Base-by-base conservation (phyloP, 106 monocot species). In the Cymbidium sinense region DNA sequence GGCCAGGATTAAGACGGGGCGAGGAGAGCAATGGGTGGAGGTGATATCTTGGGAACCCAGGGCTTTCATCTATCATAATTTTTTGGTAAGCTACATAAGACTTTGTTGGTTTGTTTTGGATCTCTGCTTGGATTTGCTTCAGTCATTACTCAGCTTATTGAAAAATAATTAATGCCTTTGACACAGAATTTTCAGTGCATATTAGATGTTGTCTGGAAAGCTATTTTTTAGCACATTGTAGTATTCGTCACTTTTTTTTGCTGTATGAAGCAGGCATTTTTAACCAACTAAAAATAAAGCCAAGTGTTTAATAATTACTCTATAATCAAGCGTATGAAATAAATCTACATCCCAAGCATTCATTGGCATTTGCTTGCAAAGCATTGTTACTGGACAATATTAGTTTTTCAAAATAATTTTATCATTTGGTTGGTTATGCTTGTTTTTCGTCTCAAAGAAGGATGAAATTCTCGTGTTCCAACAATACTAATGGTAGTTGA, bases 21-120 rank as follows among this genome's bases (percentile, higher is more conserved):
- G 78, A 31, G 87, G 82, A 21, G 50, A 36, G 36, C 90, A 85
- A 39, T 90, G 90, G 90, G 80, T 82, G 43, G 90, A 90, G 80
- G 75, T 90, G 62, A 41, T 90, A 34, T 90, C 87, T 8, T 90
- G 90, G 90, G 87, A 90, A 75, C 89, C 89, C 1, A 87, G 89
- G 71, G 89, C 85, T 1, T 84, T 85, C 79, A 21, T 90, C 77
- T 87, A 83, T 55, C 90, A 90, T 41, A 85, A 85, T 76, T 90
- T 90, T 77, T 52, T 90, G 87, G 90, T 90, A 15, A 20, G 82
- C 54, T 29, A 13, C 39, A 39, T 67, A 2, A 15, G 52, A 75
- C 20, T 72, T 72, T 39, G 18, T 19, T 37, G 17, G 3, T 34
- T 69, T 34, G 17, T 33, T 69, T 33, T 69, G 61, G 69, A 69